Base-by-base conservation (phyloP, 306 rosid genomes). In the Vicia sativa region DNA sequence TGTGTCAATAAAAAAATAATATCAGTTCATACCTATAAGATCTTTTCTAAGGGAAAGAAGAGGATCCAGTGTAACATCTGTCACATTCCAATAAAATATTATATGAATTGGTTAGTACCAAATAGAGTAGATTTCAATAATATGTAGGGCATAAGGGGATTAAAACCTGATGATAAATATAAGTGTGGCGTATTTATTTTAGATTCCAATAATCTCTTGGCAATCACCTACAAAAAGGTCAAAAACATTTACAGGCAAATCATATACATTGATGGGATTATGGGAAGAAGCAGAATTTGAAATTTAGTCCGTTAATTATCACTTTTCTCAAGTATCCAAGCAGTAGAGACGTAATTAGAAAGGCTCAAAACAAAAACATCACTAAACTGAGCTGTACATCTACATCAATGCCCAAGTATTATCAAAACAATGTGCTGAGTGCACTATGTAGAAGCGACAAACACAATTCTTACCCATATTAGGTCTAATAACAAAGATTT, bases 21-120 rank as follows among this genome's bases (percentile, higher is more conserved):
- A 54, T 44, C 46, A 29, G 56, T 59, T 31, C 81, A 46, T 77
- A 93, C 99, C 99, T 87, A 80, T 90, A 69, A 93, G 96, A 82
- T 83, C 90, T 70, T 88, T 93, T 56, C 99, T 81, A 71, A 93
- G 90, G 55, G 90, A 86, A 79, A 93, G 96, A 79, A 90, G 99
- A 46, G 96, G 96, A 74, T 90, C 99, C 79, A 90, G 76, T 56
- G 50, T 66, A 78, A 93, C 97, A 81, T 88, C 99, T 93, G 82
- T 76, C 42, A 55, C 41, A 77, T 38, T 48, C 6, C 66, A 79
- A 67, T 6, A 74, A 78, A 52, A 78, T 9, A 37, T 70, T 1
- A 68, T 23, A 74, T 45, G 16, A 23, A 58, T 49, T 42, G 62
- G 67, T 70, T 62, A 21, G 66, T 60, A 29, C 70, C 12, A 55